Percentiles rank a stretch among this genome's conserved stretches.
These are phyloP conservation scores for Cotoneaster glaucophyllus DNA, from an alignment of 306 rosid genomes.

Conservation along the genomic window DNA sequence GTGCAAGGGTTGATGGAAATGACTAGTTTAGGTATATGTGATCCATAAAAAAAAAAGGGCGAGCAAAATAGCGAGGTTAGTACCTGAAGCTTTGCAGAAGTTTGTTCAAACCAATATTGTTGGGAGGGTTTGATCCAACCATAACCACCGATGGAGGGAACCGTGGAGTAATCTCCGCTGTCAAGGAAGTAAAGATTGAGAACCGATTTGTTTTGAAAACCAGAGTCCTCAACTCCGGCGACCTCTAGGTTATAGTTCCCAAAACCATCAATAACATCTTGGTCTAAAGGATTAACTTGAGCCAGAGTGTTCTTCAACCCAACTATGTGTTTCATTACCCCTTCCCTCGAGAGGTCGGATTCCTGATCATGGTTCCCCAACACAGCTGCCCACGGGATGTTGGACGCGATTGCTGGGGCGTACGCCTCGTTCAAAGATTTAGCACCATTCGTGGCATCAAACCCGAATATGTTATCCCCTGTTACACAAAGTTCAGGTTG, in stretches of 20 bases:
- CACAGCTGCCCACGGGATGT: conserved; percentile 86
- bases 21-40: not conserved
- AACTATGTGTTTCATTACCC: conserved; percentile 77
- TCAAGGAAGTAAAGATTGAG: conserved; percentile 89
- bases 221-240: conserved; percentile 60
- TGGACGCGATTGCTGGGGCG: conserved; percentile 81
- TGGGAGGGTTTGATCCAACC: conserved; percentile 97
- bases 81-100: conserved; percentile 68
- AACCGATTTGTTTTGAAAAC: conserved; percentile 71
- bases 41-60: not conserved
- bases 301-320: conserved; percentile 70
- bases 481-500: conserved; percentile 7
- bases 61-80: conserved; percentile 6
- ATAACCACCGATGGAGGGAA: conserved; percentile 53
- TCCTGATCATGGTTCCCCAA: conserved; percentile 97
- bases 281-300: conserved; percentile 53
- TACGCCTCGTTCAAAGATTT: conserved; percentile 75
- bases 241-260: conserved; percentile 88
- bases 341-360: conserved; percentile 75
- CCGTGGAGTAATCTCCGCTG: conserved; percentile 86
- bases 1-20: not conserved
- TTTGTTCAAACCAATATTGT: conserved; percentile 72
- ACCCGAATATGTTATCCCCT: conserved; percentile 83
- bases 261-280: conserved; percentile 62
- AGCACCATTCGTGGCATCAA: conserved; percentile 55